Evolutionary conservation across 345 rosid species (phyloP).

Genomic region (Brassica cretica): DNA sequence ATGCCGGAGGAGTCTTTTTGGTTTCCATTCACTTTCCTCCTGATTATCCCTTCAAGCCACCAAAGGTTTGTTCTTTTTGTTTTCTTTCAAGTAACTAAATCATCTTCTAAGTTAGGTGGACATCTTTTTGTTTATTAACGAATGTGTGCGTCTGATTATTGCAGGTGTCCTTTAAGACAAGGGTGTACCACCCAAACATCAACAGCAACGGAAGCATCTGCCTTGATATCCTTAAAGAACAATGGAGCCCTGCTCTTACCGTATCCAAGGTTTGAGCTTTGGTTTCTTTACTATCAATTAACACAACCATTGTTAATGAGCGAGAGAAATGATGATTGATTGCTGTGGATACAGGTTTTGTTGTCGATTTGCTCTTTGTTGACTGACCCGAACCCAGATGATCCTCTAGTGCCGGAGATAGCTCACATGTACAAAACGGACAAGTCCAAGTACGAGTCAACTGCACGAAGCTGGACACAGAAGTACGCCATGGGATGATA

Average conservation of each 20-base stretch:
- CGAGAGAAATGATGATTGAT: background rate
- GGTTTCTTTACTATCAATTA: background rate
- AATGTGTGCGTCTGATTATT: background rate
- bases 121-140: background rate
- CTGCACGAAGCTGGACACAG: constrained; percentile 98
- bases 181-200: constrained; percentile 43
- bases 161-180: constrained; percentile 42
- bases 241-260: constrained; percentile 45
- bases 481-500: constrained; percentile 87
- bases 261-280: constrained; percentile 33
- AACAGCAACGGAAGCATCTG: constrained; percentile 43
- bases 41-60: constrained; percentile 68
- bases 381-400: constrained; percentile 94
- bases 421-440: constrained; percentile 93
- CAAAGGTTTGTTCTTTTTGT: constrained; percentile 40
- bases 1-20: constrained; percentile 55
- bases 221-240: constrained; percentile 41
- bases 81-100: background rate
- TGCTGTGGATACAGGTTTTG: constrained; percentile 52
- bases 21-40: constrained; percentile 56
- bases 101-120: background rate
- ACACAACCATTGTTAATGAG: background rate
- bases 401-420: constrained; percentile 93
- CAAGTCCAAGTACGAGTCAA: constrained; percentile 79
- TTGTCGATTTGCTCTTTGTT: constrained; percentile 87